Conservation (phyloP, 2,329 filamentous ascomycete genomes). For the Emericellopsis atlantica region DNA sequence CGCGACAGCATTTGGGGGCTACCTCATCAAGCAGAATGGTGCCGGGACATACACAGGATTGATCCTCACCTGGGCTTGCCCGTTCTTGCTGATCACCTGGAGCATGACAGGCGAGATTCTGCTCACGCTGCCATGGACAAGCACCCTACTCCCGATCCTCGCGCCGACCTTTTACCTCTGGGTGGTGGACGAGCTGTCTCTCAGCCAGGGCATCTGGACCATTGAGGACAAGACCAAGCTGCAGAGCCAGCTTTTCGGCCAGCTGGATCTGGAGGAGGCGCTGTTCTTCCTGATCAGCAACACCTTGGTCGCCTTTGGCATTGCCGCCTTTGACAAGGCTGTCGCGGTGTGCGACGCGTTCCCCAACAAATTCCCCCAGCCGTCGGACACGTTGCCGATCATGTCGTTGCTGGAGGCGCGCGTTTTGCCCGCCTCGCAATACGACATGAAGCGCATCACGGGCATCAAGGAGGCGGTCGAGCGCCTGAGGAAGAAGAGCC, state of each 20-base stretch:
- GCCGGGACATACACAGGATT: conserved; percentile 54
- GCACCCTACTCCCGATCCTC: conserved; percentile 45
- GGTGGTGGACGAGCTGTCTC: conserved; percentile 56
- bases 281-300: conserved; percentile 64
- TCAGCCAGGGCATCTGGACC: conserved; percentile 58
- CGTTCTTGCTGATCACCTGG: conserved; percentile 54
- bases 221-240: conserved; percentile 58
- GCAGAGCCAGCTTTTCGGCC: conserved; percentile 47
- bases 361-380: conserved; percentile 38
- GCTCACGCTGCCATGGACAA: conserved; percentile 42
- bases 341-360: conserved; percentile 53
- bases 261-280: conserved; percentile 61
- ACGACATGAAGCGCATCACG: conserved; percentile 42
- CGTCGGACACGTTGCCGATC: conserved; percentile 31
- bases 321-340: conserved; percentile 57
- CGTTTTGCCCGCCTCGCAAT: conserved; percentile 27
- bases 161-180: conserved; percentile 59
- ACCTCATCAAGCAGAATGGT: conserved; percentile 28
- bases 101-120: conserved; percentile 52
- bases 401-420: conserved; percentile 39
- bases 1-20: conserved; percentile 28
- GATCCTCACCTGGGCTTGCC: conserved; percentile 56
- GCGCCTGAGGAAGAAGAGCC: conserved; percentile 50
- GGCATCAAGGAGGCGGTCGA: conserved; percentile 47
- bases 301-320: conserved; percentile 54